Base-by-base conservation (phyloP, 148 eudicot genomes). In the Amaranthus palmeri region DNA sequence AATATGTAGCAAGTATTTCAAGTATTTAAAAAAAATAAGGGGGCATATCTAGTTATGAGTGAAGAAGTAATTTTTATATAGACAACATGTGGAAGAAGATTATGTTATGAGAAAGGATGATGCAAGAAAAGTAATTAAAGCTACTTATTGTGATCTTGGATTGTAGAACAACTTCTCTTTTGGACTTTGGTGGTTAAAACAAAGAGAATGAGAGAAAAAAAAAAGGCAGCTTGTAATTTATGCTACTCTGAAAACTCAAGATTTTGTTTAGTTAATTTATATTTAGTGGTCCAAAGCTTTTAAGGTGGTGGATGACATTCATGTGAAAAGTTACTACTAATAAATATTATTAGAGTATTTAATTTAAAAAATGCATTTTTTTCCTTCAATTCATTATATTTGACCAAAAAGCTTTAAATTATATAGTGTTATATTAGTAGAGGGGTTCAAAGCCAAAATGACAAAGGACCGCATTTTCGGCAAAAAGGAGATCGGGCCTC, bases 261-360 rank as follows among this genome's bases (percentile, higher is more conserved):
- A 14, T 6, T 7, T 46, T 6, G 17, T 14, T 14, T 9, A 46
- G 47, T 64, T 64, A 45, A 64, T 64, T 46, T 45, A 64, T 45
- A 64, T 14, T 64, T 25, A 47, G 68, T 65, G 68, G 68, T 65
- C 68, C 68, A 65, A 46, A 3, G 68, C 68, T 47, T 46, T 46
- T 14, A 61, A 61, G 48, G 11, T n/a, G 8, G 8, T 4, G 13
- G 17, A 36, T 63, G 50, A 63, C n/a, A 65, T 53, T 65, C 68
- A 65, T 47, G 68, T 65, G 68, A 65, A 17, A 65, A 65, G 36
- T 61, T 46, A 61, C 65, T 3, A 54, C 1, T 12, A 61, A 61
- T 25, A 25, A 25, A 25, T 25, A 25, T 1, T 25, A 25, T 25
- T 25, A 25, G 36, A 25, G 0, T 25, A 25, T 25, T 25, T 25